These are phyloP conservation scores for Proliferodiscus dingleyae DNA, from an alignment of 2,329 filamentous ascomycete genomes.

Conservation along the genomic window DNA sequence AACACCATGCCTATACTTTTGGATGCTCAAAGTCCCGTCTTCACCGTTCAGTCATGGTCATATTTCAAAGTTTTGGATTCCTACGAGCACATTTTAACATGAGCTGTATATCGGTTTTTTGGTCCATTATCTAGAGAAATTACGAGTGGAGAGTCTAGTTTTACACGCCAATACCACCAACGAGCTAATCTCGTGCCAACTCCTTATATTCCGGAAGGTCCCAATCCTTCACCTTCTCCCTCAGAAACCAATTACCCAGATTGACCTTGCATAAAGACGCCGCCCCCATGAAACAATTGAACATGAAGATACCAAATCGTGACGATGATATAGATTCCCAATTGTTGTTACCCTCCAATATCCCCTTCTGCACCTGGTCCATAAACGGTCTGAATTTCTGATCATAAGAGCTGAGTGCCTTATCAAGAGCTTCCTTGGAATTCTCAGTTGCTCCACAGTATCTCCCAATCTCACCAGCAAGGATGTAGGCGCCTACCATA, in stretches of 20 bases:
- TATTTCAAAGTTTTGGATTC: no score
- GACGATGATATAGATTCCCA: slow-evolving; percentile 27
- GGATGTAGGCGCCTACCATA: slow-evolving; percentile 47
- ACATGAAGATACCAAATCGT: slow-evolving; percentile 29
- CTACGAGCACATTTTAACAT: no score
- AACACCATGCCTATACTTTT: no score
- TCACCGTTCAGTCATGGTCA: no score
- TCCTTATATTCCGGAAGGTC: slow-evolving; percentile 30
- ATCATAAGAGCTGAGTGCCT: slow-evolving; percentile 41
- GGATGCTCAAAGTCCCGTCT: no score
- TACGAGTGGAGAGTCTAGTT: not conserved
- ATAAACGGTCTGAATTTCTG: slow-evolving; percentile 40
- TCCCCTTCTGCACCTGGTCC: slow-evolving; percentile 33
- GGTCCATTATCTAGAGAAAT: no score
- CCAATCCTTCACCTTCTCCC: slow-evolving; percentile 34
- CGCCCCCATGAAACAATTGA: slow-evolving; percentile 30
- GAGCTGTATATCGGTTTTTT: no score
- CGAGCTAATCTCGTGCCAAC: not conserved
- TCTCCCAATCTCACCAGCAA: slow-evolving; percentile 46
- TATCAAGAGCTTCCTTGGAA: slow-evolving; percentile 29
- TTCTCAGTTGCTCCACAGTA: slow-evolving; percentile 1
- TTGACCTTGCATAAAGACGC: slow-evolving; percentile 34
- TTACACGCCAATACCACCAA: not conserved
- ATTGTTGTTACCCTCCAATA: not conserved
- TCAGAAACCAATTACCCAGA: slow-evolving; percentile 28